Conservation (phyloP, 805 yeast genomes). For the Saturnispora serradocipensis region DNA sequence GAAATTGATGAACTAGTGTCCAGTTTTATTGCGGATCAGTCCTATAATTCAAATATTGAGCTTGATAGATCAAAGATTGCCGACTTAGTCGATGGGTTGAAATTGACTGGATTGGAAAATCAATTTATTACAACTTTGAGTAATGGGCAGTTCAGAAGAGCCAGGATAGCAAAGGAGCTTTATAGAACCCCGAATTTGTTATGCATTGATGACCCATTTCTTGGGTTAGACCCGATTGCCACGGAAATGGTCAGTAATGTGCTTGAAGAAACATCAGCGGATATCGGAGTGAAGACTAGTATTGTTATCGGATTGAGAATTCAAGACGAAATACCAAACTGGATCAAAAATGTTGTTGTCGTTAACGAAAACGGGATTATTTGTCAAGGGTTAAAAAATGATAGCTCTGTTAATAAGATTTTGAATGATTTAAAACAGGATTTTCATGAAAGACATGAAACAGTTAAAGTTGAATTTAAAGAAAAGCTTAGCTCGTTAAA, state of each 20-base stretch:
- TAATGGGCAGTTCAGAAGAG: slow-evolving; percentile 90
- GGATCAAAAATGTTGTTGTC: slow-evolving; percentile 68
- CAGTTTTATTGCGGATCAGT: slow-evolving; percentile 48
- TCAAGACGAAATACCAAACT: slow-evolving; percentile 68
- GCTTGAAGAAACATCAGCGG: slow-evolving; percentile 25
- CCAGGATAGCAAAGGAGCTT: slow-evolving; percentile 72
- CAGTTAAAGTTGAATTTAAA: slow-evolving; percentile 11
- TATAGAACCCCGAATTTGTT: slow-evolving; percentile 55
- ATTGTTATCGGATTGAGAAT: slow-evolving; percentile 67
- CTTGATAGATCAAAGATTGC: slow-evolving; percentile 32
- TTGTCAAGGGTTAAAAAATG: slow-evolving; percentile 36
- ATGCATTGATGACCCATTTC: slow-evolving; percentile 82
- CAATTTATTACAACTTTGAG: slow-evolving; percentile 83
- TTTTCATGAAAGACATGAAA: slow-evolving; percentile 18
- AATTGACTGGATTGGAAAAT: slow-evolving; percentile 46
- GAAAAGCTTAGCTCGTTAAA: slow-evolving; percentile 5
- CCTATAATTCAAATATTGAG: slow-evolving; percentile 34
- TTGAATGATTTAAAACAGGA: slow-evolving; percentile 19
- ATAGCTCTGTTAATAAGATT: slow-evolving; percentile 15
- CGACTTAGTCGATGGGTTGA: slow-evolving; percentile 39
- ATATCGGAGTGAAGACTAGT: slow-evolving; percentile 29
- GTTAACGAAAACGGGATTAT: slow-evolving; percentile 48
- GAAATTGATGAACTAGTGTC: slow-evolving; percentile 67
- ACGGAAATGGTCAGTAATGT: slow-evolving; percentile 49
- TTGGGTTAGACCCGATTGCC: slow-evolving; percentile 81